Percentiles rank a stretch among this genome's conserved stretches.
phyloP scores from a whole-genome alignment of 129 eudicot species.

The Tagetes patula region DNA sequence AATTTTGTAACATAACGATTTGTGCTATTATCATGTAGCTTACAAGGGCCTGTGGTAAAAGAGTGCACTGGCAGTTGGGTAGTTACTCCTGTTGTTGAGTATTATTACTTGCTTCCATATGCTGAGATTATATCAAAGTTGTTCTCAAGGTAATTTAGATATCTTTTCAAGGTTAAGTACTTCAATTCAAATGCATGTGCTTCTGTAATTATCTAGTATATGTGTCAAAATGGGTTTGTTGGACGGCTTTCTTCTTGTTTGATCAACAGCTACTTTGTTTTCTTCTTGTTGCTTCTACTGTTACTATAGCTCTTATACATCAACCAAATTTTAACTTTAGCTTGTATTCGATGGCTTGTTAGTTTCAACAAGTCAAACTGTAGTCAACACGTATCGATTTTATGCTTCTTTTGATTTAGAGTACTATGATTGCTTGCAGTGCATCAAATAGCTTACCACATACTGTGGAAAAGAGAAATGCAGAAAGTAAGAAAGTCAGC shows the following conservation, averaged over 20 bases:
- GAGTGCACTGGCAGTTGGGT: conserved; percentile 53
- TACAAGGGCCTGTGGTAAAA: conserved; percentile 62
- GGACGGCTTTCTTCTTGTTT: no score
- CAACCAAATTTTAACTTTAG: neutral
- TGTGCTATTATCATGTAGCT: conserved; percentile 42
- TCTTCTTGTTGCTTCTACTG: neutral
- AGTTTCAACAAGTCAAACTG: neutral
- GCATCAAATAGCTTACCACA: conserved; percentile 26
- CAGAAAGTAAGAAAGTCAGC: neutral
- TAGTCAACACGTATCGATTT: neutral
- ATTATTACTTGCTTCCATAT: conserved; percentile 69
- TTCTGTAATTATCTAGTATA: neutral
- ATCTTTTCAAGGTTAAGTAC: conserved; percentile 9
- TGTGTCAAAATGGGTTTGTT: neutral
- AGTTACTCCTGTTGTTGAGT: conserved; percentile 56
- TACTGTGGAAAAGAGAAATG: conserved; percentile 13
- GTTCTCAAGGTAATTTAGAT: conserved; percentile 49
- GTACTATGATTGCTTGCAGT: conserved; percentile 36
- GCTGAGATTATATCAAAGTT: conserved; percentile 48
- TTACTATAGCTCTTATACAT: neutral
- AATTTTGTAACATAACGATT: conserved; percentile 20
- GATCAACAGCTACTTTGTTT: neutral
- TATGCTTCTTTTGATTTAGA: neutral
- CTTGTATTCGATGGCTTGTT: neutral
- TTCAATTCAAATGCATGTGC: neutral